phyloP scores from a whole-genome alignment of 2,329 filamentous ascomycete species.

The Raffaelea albimanens region DNA sequence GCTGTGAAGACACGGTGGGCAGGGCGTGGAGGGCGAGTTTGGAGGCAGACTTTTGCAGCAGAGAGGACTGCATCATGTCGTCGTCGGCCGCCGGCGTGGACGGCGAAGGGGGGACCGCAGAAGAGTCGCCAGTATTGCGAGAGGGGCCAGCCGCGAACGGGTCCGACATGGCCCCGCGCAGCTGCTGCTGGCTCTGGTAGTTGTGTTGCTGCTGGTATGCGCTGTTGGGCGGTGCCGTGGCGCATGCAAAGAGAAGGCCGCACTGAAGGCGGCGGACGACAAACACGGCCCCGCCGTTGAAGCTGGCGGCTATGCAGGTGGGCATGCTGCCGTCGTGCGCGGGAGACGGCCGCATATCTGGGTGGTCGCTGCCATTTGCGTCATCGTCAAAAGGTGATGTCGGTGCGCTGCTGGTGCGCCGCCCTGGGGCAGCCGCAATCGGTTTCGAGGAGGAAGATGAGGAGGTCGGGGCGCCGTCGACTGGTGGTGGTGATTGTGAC shows the following conservation, averaged over 20 bases:
- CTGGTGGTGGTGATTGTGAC: background rate
- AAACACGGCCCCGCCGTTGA: slow-evolving; percentile 36
- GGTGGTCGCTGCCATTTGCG: too few species aligned
- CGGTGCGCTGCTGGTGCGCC: too few species aligned
- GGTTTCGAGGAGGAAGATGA: too few species aligned
- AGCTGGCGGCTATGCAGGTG: slow-evolving; percentile 46
- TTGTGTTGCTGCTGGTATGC: background rate
- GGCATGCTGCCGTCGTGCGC: slow-evolving; percentile 11
- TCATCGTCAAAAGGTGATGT: too few species aligned
- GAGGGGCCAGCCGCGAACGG: slow-evolving; percentile 9
- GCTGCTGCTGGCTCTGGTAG: background rate
- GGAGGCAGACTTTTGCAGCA: slow-evolving; percentile 2
- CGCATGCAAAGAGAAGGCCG: slow-evolving; percentile 52
- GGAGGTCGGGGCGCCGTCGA: too few species aligned
- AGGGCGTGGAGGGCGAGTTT: background rate
- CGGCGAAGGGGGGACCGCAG: background rate
- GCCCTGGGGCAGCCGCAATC: too few species aligned
- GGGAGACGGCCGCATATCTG: background rate
- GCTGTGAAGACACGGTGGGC: background rate
- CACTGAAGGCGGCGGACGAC: slow-evolving; percentile 49
- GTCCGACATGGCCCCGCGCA: slow-evolving; percentile 5
- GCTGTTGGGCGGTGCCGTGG: slow-evolving; percentile 33
- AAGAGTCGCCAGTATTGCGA: too few species aligned
- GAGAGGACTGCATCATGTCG: slow-evolving; percentile 2
- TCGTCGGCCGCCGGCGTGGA: background rate